Evolutionary conservation across 202 grass and related monocot genomes (phyloP).

Genomic region (Panicum virgatum): DNA sequence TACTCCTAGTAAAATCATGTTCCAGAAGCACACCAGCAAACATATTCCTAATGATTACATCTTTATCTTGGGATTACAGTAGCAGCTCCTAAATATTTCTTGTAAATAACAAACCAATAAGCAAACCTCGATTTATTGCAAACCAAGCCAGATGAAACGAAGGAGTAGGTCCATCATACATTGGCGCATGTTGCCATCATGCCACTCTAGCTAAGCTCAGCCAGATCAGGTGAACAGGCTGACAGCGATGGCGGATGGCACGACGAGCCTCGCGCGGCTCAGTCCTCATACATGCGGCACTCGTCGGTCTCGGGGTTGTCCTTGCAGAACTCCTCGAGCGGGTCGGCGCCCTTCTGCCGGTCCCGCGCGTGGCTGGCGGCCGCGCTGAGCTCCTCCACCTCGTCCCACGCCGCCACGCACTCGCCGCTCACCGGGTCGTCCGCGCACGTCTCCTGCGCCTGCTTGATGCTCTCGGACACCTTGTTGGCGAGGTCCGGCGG

Average conservation of each 20-base stretch:
- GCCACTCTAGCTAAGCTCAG: conserved; percentile 14
- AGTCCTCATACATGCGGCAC: conserved; percentile 96
- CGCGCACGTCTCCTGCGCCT: conserved; percentile 77
- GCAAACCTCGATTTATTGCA: conserved; percentile 37
- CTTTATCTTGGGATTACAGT: conserved; percentile 18
- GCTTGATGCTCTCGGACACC: conserved; percentile 92
- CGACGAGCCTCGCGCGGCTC: too few species aligned
- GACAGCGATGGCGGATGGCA: too few species aligned
- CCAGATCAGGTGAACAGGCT: conserved; percentile 26
- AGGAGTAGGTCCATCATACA: not conserved
- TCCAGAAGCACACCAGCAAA: not conserved
- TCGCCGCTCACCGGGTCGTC: conserved; percentile 61
- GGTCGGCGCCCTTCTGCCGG: conserved; percentile 63
- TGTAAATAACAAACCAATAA: conserved; percentile 22
- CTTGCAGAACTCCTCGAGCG: conserved; percentile 89
- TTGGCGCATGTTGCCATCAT: not conserved
- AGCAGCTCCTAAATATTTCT: conserved; percentile 10
- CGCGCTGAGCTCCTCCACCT: conserved; percentile 97
- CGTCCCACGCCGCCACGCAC: conserved; percentile 96
- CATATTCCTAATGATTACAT: not conserved
- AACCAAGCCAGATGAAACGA: conserved; percentile 30
- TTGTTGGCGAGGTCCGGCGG: conserved; percentile 68
- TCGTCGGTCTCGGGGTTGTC: conserved; percentile 84
- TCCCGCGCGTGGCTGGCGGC: conserved; percentile 84
- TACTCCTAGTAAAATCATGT: not conserved